Evolutionary conservation across 305 asterid genomes (phyloP), one percentile per base, ranked within the genome.

Genomic region (Withania somnifera): DNA sequence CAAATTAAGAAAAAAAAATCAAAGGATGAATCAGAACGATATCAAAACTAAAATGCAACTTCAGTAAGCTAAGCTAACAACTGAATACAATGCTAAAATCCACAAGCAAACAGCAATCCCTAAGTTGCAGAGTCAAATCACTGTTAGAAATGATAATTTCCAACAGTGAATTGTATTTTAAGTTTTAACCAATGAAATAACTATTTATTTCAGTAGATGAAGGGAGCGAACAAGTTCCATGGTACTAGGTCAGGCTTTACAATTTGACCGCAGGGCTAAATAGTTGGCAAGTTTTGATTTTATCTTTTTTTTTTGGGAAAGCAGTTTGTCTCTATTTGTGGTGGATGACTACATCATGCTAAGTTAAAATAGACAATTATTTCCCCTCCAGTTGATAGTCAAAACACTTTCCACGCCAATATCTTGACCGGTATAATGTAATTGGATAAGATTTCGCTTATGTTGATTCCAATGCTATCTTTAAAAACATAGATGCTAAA

Each of bases 1-100:
- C 82, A 87, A 81, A 63, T 81, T n/a, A n/a, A n/a, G n/a, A 28
- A 78, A 22, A 66, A 34, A 66, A 56, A 61, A 53, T 81, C 47
- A 79, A 9, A 40, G 42, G 38, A 36, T 7, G 52, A 38, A 28
- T 17, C 45, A 60, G 57, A 40, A 57, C 42, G 45, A 50, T 17
- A 50, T 28, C n/a, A 75, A 75, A 75, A 50, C 80, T 4, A 47
- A 15, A 50, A 28, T 3, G 3, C 4, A 30, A 30, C 78, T 61
- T 80, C 4, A 17, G 10, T 45, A 73, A 73, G 26, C 8, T 24
- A 71, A 24, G 40, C 38, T 45, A 73, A 24, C 5, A 73, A 47
- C 40, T 73, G 79, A 47, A 7, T 57, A 45, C 58, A 73, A 15
- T 3, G 22, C 24, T 79, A 15, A 58, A 79, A 15, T 38, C 54